These are phyloP conservation scores for Marsdenia floribunda DNA, from an alignment of 257 asterid species.

Conservation along the genomic window DNA sequence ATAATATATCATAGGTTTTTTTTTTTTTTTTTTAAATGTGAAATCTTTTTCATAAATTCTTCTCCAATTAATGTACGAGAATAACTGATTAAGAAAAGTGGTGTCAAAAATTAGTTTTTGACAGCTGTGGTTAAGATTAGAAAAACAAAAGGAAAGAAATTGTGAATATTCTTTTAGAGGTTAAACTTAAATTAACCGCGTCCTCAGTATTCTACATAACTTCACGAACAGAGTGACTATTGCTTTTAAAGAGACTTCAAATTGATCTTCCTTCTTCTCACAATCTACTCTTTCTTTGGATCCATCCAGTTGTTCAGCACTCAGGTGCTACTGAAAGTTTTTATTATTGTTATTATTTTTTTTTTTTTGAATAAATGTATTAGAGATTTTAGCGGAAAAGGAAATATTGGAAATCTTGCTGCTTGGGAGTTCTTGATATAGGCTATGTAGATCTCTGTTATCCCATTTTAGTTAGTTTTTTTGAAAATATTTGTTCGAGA, in stretches of 20 bases:
- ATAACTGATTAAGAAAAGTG: too few species aligned
- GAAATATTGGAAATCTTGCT: background rate
- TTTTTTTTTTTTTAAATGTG: too few species aligned
- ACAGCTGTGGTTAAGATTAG: too few species aligned
- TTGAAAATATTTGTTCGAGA: background rate
- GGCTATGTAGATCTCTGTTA: background rate
- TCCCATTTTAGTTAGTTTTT: background rate
- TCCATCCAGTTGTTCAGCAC: background rate
- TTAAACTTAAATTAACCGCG: slow-evolving; percentile 6
- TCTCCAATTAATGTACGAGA: too few species aligned
- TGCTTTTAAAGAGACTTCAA: background rate
- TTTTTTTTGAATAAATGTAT: background rate
- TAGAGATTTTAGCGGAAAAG: background rate
- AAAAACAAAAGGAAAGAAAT: too few species aligned
- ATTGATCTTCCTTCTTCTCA: background rate
- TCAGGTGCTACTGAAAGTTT: background rate
- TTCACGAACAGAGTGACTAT: background rate
- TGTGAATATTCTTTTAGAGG: too few species aligned
- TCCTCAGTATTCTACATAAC: background rate
- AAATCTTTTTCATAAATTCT: too few species aligned
- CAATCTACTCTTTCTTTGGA: background rate
- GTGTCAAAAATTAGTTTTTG: too few species aligned
- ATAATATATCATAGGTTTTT: too few species aligned
- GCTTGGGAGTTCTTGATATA: background rate
- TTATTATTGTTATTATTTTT: too few species aligned